A percentile compares a stretch with the other conserved stretches of the same genome.
phyloP scores from a whole-genome alignment of 202 grass and related monocot genomes.

The Cymbopogon flexuosus region DNA sequence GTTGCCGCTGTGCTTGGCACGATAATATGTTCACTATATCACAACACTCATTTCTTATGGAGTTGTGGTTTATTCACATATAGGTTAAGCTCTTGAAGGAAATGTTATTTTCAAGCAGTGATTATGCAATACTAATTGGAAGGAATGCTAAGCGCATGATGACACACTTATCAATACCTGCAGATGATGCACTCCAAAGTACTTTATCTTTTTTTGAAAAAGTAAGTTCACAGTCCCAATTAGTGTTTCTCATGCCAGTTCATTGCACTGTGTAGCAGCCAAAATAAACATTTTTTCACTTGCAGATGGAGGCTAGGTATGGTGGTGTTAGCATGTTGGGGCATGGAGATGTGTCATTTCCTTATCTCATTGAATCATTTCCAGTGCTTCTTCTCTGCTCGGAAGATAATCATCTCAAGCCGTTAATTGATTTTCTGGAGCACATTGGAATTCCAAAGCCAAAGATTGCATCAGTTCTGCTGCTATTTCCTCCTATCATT shows the following conservation, averaged over 20 bases:
- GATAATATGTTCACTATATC: slow-evolving; percentile 12
- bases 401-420: slow-evolving; percentile 59
- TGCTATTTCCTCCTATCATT: too few relatives aligned
- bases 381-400: slow-evolving; percentile 70
- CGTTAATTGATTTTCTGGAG: slow-evolving; percentile 57
- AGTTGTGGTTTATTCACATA: too few relatives aligned
- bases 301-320: slow-evolving; percentile 82
- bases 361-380: slow-evolving; percentile 82
- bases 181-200: slow-evolving; percentile 72
- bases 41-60: slow-evolving; percentile 23
- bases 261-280: background rate
- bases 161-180: slow-evolving; percentile 57
- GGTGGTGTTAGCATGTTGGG: slow-evolving; percentile 70
- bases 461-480: too few relatives aligned
- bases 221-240: slow-evolving; percentile 30
- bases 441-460: slow-evolving; percentile 36
- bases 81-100: slow-evolving; percentile 73
- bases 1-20: background rate
- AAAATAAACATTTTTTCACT: slow-evolving; percentile 1
- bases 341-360: slow-evolving; percentile 53
- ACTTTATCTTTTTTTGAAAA: slow-evolving; percentile 86
- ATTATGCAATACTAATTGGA: slow-evolving; percentile 40
- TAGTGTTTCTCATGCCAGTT: slow-evolving; percentile 6
- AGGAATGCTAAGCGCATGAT: slow-evolving; percentile 93
- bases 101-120: slow-evolving; percentile 59